phyloP scores from a whole-genome alignment of 805 yeast genomes.

The Priceomyces medius region DNA sequence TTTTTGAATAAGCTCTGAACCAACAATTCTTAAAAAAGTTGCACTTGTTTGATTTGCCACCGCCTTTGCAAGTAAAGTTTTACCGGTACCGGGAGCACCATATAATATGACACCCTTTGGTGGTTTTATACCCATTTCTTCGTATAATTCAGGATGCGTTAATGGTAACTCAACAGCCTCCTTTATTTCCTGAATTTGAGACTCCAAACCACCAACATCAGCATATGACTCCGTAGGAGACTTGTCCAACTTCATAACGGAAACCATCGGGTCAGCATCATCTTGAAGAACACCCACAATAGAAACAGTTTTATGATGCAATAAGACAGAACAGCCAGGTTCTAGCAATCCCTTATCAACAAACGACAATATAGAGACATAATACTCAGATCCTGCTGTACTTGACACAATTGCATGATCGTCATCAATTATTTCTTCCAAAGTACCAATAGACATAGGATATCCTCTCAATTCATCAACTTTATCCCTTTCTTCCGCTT shows the following conservation, averaged over 20 bases:
- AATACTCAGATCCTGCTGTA: slow-evolving; percentile 95
- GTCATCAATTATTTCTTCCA: slow-evolving; percentile 96
- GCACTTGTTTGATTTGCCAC: slow-evolving; percentile 98
- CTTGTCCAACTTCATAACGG: slow-evolving; percentile 96
- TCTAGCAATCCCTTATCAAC: slow-evolving; percentile 95
- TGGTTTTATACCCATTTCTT: slow-evolving; percentile 98
- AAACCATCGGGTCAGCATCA: slow-evolving; percentile 97
- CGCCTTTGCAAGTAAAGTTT: slow-evolving; percentile 92
- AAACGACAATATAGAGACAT: slow-evolving; percentile 91
- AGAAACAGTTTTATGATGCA: slow-evolving; percentile 94
- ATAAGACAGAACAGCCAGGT: slow-evolving; percentile 93
- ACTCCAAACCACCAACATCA: slow-evolving; percentile 94
- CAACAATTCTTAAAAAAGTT: slow-evolving; percentile 92
- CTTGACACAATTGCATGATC: slow-evolving; percentile 98
- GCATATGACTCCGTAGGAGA: slow-evolving; percentile 97
- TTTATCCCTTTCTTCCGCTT: slow-evolving; percentile 92
- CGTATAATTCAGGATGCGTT: slow-evolving; percentile 94
- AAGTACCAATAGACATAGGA: slow-evolving; percentile 93
- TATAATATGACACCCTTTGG: slow-evolving; percentile 97
- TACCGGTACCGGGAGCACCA: slow-evolving; percentile 99
- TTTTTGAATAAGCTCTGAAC: slow-evolving; percentile 94
- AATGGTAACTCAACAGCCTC: slow-evolving; percentile 95
- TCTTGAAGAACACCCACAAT: slow-evolving; percentile 98
- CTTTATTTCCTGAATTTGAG: slow-evolving; percentile 95
- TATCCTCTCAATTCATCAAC: slow-evolving; percentile 94